Evolutionary conservation across 345 rosid species (phyloP), one percentile per base, ranked within the genome.

Genomic region (Limnanthes douglasii): DNA sequence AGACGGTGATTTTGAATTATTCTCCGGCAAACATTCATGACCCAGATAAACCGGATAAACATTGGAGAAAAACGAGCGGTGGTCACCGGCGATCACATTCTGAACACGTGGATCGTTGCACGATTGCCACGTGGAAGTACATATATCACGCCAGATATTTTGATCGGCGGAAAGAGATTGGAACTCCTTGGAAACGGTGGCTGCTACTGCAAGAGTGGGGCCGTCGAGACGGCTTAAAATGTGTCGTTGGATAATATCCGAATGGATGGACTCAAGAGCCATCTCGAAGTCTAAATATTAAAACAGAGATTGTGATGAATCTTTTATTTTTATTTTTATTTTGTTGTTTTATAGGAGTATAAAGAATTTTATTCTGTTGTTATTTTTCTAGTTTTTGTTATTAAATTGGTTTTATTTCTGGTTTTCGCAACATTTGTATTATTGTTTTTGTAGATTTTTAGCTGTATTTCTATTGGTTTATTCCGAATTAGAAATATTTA

Each of bases 151-250:
- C 97, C 97, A 86, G 37, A 86, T 92, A 3, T 34, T 21, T 1
- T 70, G 73, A 1, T 70, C 39, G 9, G 69, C 4, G 37, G 75
- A 72, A 17, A 86, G 73, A 2, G 65, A 27, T 36, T 49, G 56
- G 13, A 81, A 58, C 9, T 75, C 65, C 4, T 77, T 41, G 0
- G 94, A 75, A 14, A 73, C 54, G 45, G 76, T 51, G 50, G 78
- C 53, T 27, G 63, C 45, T 17, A 86, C 51, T 9, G 74, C 66
- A n/a, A 86, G 70, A 16, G 94, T 37, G 7, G 75, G 79, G 46
- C 92, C 96, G 44, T 86, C 96, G 38, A 86, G 96, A 18, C 72
- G 61, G 37, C 70, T 62, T 52, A 86, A 34, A 73, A 86, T 62
- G 48, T 65, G 74, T 34, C 78, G 35, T 20, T 47, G 62, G 48